Conservation (phyloP, 805 yeast genomes). For the Blastobotrys terrestris region DNA sequence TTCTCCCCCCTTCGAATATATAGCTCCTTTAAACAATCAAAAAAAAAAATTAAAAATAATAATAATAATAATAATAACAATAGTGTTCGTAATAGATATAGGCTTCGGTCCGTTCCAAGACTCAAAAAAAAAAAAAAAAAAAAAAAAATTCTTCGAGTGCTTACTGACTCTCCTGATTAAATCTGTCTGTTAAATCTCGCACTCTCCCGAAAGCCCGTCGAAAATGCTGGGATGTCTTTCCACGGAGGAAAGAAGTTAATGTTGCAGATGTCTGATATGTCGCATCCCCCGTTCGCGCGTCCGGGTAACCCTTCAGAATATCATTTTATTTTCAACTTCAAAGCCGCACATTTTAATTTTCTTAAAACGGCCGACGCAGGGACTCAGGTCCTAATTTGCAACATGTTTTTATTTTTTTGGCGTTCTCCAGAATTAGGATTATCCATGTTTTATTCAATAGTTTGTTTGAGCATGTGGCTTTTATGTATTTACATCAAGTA, state of each 20-base stretch:
- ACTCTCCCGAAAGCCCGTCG: neutral
- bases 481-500: too few species aligned
- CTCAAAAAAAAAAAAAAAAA: neutral
- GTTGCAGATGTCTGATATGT: neutral
- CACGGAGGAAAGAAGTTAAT: neutral
- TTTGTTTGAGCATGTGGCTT: too few species aligned
- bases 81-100: neutral
- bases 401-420: too few species aligned
- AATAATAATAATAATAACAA: too few species aligned
- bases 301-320: neutral
- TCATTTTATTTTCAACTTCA: too few species aligned
- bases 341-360: neutral
- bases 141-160: neutral
- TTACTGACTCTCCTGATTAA: neutral
- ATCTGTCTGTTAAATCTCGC: neutral
- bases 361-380: neutral
- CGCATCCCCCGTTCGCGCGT: neutral
- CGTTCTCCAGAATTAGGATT: too few species aligned
- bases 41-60: too few species aligned
- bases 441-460: too few species aligned
- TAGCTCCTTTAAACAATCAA: too few species aligned
- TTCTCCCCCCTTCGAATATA: too few species aligned
- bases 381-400: too few species aligned
- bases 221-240: neutral
- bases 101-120: neutral